Percentiles rank a stretch among this genome's conserved stretches.
Evolutionary conservation across 2,329 filamentous ascomycete genomes (phyloP).

Genomic region (Penicillium sp.): DNA sequence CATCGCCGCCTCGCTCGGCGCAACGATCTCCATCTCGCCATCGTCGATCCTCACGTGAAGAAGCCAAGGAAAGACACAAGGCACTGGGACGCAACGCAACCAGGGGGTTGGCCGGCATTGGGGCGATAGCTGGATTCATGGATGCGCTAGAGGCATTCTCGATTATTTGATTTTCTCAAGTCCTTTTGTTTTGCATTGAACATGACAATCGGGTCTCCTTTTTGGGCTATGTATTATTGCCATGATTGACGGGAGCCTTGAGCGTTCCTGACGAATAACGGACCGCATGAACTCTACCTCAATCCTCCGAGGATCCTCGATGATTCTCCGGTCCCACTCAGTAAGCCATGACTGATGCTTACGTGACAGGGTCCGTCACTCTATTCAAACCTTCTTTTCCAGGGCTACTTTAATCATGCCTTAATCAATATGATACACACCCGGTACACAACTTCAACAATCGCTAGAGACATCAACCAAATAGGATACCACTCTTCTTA

Average conservation of each 20-base stretch:
- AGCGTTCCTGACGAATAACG: background rate
- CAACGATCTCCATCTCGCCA: conserved; percentile 15
- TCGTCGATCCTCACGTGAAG: conserved; percentile 18
- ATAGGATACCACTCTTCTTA: too few species aligned
- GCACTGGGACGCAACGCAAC: conserved; percentile 35
- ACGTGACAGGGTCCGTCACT: background rate
- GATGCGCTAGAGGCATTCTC: conserved; percentile 40
- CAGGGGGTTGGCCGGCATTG: conserved; percentile 35
- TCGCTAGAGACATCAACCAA: too few species aligned
- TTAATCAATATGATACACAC: background rate
- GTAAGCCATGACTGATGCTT: background rate
- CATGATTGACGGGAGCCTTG: background rate
- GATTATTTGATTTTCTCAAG: conserved; percentile 6
- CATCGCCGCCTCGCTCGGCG: conserved; percentile 16
- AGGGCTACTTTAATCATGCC: background rate
- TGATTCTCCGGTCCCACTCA: background rate
- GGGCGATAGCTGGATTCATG: conserved; percentile 40
- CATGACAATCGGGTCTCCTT: background rate
- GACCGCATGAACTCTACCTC: background rate
- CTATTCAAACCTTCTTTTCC: background rate
- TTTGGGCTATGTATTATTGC: background rate
- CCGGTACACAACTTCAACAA: too few species aligned
- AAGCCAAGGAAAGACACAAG: conserved; percentile 26
- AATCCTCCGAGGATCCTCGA: background rate
- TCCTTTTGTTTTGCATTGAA: background rate